Evolutionary conservation across 1,284 basidiomycete species (phyloP), one percentile per base, ranked within the genome.

Genomic region (Irpex lacteus): DNA sequence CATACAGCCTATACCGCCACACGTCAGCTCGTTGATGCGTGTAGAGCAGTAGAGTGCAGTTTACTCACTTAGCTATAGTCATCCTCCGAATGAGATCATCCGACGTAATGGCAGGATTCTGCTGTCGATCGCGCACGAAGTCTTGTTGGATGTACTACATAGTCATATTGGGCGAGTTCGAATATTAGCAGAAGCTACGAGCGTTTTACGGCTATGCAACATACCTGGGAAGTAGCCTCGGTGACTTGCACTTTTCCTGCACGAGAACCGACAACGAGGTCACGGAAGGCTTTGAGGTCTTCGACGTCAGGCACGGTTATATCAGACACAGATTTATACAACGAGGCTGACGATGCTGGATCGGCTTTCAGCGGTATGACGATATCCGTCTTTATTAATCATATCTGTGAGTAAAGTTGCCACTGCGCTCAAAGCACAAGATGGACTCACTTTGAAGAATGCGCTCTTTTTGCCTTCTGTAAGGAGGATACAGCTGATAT

Each of bases 121-220:
- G 72, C 70, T 85, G 82, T 58, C 91, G 78, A 66, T 86, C 81
- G 53, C 75, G 76, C 6, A 93, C 89, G 71, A 92, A 94, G 67
- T 92, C 89, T 5, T 86, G 80, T 78, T 92, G 88, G 36, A 94
- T 89, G 67, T 87, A 76, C 90, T 92, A 64, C 2, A 62, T 34
- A 0, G 8, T 6, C 54, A 36, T 36, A 0, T 2, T 26, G 44
- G 32, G 26, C 4, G 26, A 4, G 60, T 15, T 13, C 2, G 2
- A 55, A 9, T 0, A 3, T 15, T 6, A 37, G 56, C 2, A 18
- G 19, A 2, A 32, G n/a, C n/a, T n/a, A n/a, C n/a, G n/a, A n/a
- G n/a, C n/a, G n/a, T 21, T 18, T 37, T 4, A n/a, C 53, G 40
- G 2, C 11, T 38, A 36, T 19, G 32, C 52, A 8, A 69, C 70